phyloP scores from a whole-genome alignment of 2,329 filamentous ascomycete species.

The Orbilia javanica region DNA sequence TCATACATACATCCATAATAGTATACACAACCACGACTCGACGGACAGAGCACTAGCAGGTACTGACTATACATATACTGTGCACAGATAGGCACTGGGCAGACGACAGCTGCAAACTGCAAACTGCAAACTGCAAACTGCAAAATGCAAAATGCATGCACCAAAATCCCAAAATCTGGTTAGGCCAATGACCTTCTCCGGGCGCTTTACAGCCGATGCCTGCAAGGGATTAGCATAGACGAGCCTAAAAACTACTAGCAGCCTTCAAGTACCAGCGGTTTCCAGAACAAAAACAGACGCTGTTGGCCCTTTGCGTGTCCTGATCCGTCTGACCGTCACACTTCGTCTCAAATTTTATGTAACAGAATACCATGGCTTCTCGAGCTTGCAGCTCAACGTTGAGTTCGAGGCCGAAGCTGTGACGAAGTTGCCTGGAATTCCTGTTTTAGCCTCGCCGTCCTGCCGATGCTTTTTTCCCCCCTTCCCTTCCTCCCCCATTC shows the following conservation, averaged over 20 bases:
- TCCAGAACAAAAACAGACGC: slow-evolving; percentile 16
- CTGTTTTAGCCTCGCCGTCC: slow-evolving; percentile 31
- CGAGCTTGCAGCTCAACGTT: slow-evolving; percentile 31
- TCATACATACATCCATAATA: no score
- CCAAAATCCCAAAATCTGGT: slow-evolving; percentile 1
- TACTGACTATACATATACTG: no score
- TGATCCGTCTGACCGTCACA: slow-evolving; percentile 41
- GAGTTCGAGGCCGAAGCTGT: slow-evolving; percentile 1
- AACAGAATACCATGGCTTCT: slow-evolving; percentile 34
- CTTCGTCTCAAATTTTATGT: slow-evolving; percentile 51
- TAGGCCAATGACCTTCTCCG: slow-evolving; percentile 38
- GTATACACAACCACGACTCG: no score
- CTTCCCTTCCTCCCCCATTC: not conserved
- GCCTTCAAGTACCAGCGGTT: no score
- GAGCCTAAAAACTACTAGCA: no score
- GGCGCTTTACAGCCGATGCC: slow-evolving; percentile 53
- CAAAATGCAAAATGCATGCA: slow-evolving; percentile 6
- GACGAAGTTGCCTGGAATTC: slow-evolving; percentile 3
- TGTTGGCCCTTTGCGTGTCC: slow-evolving; percentile 9
- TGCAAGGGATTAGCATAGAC: slow-evolving; percentile 52
- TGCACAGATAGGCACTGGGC: not conserved
- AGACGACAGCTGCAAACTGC: not conserved
- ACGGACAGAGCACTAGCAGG: no score
- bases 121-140: no score
- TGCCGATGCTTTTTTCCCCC: slow-evolving; percentile 9